phyloP scores from a whole-genome alignment of 1,139 yeast species.

The Magnusiomyces tetraspermus region DNA sequence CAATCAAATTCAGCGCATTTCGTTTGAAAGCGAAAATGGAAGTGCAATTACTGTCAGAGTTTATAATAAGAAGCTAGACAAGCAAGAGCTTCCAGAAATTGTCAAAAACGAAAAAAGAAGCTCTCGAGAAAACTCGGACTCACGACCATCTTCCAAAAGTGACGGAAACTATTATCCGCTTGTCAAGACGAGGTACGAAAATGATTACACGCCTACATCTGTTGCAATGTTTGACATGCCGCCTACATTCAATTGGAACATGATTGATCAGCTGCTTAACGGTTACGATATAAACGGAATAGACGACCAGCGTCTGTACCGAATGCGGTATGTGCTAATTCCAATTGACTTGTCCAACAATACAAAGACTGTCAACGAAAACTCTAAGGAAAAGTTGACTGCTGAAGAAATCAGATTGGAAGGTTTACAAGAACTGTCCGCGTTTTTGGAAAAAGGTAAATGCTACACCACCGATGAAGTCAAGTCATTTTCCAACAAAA shows the following conservation, averaged over 20 bases:
- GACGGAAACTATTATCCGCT: constrained; percentile 39
- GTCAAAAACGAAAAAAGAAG: constrained; percentile 19
- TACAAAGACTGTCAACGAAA: constrained; percentile 8
- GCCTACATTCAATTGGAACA: constrained; percentile 73
- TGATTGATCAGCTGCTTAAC: constrained; percentile 78
- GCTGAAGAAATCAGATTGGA: constrained; percentile 83
- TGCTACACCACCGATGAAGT: constrained; percentile 40
- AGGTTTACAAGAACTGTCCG: constrained; percentile 67
- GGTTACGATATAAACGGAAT: constrained; percentile 70
- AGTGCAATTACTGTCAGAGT: constrained; percentile 63
- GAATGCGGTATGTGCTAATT: constrained; percentile 68
- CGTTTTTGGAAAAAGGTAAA: constrained; percentile 53
- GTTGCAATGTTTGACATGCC: constrained; percentile 50
- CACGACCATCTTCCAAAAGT: neutral
- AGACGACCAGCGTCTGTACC: constrained; percentile 49
- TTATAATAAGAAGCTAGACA: constrained; percentile 34
- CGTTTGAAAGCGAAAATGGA: constrained; percentile 56
- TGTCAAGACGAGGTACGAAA: constrained; percentile 73
- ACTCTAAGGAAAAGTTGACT: constrained; percentile 43
- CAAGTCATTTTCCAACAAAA: constrained; percentile 26
- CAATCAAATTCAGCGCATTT: constrained; percentile 75
- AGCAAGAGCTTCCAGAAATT: neutral
- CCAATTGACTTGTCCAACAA: constrained; percentile 60
- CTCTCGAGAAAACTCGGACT: constrained; percentile 9
- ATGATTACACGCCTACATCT: constrained; percentile 46